Conservation (phyloP, 2,329 filamentous ascomycete genomes). For the Apiospora aurea region DNA sequence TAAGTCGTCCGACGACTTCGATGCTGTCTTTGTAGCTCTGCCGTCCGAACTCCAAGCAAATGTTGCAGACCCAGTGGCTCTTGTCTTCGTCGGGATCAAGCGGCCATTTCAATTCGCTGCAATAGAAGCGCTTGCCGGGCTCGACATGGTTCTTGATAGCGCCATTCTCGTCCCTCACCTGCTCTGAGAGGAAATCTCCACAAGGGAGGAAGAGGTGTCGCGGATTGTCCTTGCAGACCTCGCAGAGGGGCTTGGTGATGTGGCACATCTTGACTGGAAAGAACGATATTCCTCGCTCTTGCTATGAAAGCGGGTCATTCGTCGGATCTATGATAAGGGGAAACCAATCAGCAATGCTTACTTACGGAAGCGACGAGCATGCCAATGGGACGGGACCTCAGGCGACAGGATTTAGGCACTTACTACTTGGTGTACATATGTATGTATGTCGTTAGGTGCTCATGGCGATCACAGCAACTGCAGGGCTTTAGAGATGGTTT, state of each 20-base stretch:
- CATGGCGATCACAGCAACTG: background rate
- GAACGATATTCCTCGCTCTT: background rate
- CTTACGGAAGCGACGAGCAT: background rate
- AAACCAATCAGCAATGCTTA: background rate
- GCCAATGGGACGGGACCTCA: background rate
- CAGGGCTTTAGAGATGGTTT: background rate
- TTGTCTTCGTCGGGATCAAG: conserved; percentile 1
- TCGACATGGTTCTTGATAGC: background rate
- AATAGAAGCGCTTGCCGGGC: conserved; percentile 21
- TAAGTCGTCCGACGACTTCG: background rate
- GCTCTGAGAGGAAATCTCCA: background rate
- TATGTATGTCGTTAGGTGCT: background rate
- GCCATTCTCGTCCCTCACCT: background rate
- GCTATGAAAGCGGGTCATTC: background rate
- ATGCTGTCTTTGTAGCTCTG: conserved; percentile 3
- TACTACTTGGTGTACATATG: background rate
- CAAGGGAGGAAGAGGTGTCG: conserved; percentile 15
- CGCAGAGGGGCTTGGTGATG: background rate
- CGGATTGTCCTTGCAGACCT: conserved; percentile 3
- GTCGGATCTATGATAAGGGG: background rate
- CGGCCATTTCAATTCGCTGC: conserved; percentile 19
- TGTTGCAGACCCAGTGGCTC: conserved; percentile 2
- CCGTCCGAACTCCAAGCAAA: conserved; percentile 4
- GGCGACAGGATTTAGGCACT: background rate
- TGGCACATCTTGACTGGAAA: conserved; percentile 10